A percentile compares a stretch with the other conserved stretches of the same genome.
Conservation (phyloP, 441 rosid species). For the Pelargonium australe region DNA sequence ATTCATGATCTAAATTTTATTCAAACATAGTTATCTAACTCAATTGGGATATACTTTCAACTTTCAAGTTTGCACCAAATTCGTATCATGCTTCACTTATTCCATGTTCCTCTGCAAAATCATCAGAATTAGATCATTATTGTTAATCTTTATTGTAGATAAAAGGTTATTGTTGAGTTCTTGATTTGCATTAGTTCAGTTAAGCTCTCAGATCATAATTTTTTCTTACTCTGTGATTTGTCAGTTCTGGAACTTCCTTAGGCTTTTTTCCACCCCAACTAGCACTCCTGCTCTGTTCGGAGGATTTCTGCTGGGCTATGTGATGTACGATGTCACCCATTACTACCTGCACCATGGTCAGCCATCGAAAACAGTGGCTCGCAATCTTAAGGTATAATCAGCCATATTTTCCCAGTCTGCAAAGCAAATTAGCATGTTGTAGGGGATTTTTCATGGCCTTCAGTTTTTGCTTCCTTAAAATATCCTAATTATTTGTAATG, state of each 20-base stretch:
- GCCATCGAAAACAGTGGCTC: slow-evolving; percentile 47
- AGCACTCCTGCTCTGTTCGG: slow-evolving; percentile 77
- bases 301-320: slow-evolving; percentile 89
- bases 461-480: not conserved
- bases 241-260: slow-evolving; percentile 73
- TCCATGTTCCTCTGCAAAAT: not conserved
- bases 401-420: not conserved
- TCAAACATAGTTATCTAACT: no score
- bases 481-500: not conserved
- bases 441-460: not conserved
- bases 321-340: slow-evolving; percentile 86
- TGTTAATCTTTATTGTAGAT: not conserved
- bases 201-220: no score
- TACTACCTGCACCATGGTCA: slow-evolving; percentile 94
- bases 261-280: slow-evolving; percentile 56
- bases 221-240: not conserved
- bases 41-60: no score
- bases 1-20: no score
- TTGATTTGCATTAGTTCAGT: no score
- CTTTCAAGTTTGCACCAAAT: not conserved
- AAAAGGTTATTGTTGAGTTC: no score
- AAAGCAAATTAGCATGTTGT: not conserved
- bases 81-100: not conserved
- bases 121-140: not conserved
- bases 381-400: slow-evolving; percentile 69